phyloP scores from a whole-genome alignment of 805 yeast genomes.

The Ogataea saltuana region DNA sequence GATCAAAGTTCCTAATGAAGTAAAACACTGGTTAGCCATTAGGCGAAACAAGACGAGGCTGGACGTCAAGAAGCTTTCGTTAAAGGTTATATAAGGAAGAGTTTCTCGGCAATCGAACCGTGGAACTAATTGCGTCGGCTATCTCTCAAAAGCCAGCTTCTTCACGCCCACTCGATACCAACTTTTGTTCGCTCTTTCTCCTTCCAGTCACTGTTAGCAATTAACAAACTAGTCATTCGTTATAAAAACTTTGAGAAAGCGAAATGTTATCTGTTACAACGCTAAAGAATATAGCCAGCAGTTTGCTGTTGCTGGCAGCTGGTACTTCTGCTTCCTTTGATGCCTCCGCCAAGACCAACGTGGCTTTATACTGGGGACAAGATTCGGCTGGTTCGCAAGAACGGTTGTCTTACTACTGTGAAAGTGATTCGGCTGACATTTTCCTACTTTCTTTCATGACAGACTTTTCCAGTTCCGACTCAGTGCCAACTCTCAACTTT shows the following conservation, averaged over 20 bases:
- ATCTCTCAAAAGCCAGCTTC: too few species aligned
- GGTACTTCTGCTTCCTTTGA: constrained; percentile 30
- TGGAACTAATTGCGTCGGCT: background rate
- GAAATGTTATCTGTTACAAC: constrained; percentile 11
- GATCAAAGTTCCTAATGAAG: too few species aligned
- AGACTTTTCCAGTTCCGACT: constrained; percentile 49
- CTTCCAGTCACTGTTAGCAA: background rate
- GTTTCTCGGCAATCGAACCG: background rate
- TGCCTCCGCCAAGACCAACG: constrained; percentile 49
- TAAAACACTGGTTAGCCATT: too few species aligned
- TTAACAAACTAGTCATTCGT: constrained; percentile 2
- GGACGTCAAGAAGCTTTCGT: too few species aligned
- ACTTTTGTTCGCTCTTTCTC: background rate
- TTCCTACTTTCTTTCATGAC: constrained; percentile 70
- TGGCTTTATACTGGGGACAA: constrained; percentile 92
- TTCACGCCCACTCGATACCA: background rate
- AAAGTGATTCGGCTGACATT: constrained; percentile 67
- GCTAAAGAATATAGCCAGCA: constrained; percentile 14
- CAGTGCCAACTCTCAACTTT: constrained; percentile 52
- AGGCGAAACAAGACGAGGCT: too few species aligned
- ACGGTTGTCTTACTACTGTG: constrained; percentile 59
- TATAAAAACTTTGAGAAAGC: background rate
- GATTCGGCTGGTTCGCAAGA: constrained; percentile 63
- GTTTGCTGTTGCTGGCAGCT: constrained; percentile 16
- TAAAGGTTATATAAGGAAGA: too few species aligned